Evolutionary conservation across 1,284 basidiomycete species (phyloP).

Genomic region (Thecaphora frezii): DNA sequence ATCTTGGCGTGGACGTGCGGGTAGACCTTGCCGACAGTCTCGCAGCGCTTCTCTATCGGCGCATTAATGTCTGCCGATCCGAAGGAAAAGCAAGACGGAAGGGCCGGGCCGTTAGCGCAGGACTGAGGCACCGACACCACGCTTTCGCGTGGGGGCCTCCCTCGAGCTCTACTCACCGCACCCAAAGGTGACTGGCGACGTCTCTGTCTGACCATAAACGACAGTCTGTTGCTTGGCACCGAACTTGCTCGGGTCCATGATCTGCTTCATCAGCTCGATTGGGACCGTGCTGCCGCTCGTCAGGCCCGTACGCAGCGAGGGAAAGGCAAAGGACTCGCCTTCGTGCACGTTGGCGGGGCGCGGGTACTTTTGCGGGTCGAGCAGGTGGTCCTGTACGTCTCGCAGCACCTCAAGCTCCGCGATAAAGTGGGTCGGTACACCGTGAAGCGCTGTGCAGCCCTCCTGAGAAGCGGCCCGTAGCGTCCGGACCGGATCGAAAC

Average conservation of each 20-base stretch:
- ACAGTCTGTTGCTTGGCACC: constrained; percentile 68
- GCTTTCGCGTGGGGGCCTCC: no score
- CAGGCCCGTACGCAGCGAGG: constrained; percentile 69
- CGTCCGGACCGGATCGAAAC: constrained; percentile 69
- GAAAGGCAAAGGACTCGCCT: constrained; percentile 33
- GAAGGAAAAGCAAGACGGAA: neutral
- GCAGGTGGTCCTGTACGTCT: constrained; percentile 60
- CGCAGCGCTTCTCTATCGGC: constrained; percentile 71
- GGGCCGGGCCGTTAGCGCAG: no score
- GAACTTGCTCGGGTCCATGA: constrained; percentile 61
- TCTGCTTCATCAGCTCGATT: constrained; percentile 70
- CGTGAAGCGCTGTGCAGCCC: constrained; percentile 75
- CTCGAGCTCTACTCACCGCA: constrained; percentile 25
- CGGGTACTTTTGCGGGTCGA: constrained; percentile 10
- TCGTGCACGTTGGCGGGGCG: constrained; percentile 20
- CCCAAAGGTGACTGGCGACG: constrained; percentile 78
- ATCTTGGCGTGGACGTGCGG: constrained; percentile 78
- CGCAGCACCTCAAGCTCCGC: constrained; percentile 65
- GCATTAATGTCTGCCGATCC: constrained; percentile 60
- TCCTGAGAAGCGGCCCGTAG: constrained; percentile 70
- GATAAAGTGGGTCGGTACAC: constrained; percentile 81
- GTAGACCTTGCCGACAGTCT: constrained; percentile 75
- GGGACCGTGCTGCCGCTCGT: constrained; percentile 77
- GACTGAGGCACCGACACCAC: no score
- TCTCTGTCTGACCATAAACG: constrained; percentile 60